These are phyloP conservation scores for Botrytis galanthina DNA, from an alignment of 2,329 filamentous ascomycete species.

Conservation along the genomic window DNA sequence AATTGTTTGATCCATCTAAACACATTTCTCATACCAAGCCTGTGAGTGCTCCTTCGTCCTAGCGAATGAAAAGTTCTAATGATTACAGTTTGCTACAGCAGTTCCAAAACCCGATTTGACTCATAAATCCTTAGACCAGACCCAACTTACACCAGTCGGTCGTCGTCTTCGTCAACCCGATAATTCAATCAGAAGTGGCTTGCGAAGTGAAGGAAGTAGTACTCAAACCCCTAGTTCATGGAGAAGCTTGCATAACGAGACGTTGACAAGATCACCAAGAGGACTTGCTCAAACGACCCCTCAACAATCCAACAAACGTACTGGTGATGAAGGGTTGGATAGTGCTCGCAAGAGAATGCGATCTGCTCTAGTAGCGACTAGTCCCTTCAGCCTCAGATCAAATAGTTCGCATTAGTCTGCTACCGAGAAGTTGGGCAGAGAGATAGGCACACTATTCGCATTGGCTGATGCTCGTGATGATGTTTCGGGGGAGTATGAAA, in stretches of 20 bases:
- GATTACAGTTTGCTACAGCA: neutral
- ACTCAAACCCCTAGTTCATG: slow-evolving; percentile 15
- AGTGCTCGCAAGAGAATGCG: neutral
- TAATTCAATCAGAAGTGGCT: neutral
- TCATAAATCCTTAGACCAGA: neutral
- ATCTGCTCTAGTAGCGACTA: neutral
- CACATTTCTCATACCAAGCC: slow-evolving; percentile 7
- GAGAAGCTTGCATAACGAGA: slow-evolving; percentile 4
- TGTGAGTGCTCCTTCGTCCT: neutral
- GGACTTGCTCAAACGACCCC: neutral
- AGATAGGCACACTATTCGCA: neutral
- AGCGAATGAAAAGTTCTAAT: neutral
- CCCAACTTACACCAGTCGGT: slow-evolving; percentile 8
- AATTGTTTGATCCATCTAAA: slow-evolving; percentile 14
- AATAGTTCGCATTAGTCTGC: neutral
- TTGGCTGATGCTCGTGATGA: neutral
- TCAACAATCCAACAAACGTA: slow-evolving; percentile 15
- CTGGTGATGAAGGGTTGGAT: neutral
- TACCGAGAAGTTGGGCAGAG: neutral
- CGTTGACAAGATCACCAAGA: slow-evolving; percentile 7
- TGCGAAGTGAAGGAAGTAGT: slow-evolving; percentile 12
- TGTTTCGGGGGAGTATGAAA: neutral
- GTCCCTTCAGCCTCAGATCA: slow-evolving; percentile 18
- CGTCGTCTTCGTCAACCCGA: neutral
- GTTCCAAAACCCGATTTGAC: neutral